Evolutionary conservation across 108 stramenopile species (phyloP), one percentile per base, ranked within the genome.

Genomic region (Fistulifera pelliculosa): DNA sequence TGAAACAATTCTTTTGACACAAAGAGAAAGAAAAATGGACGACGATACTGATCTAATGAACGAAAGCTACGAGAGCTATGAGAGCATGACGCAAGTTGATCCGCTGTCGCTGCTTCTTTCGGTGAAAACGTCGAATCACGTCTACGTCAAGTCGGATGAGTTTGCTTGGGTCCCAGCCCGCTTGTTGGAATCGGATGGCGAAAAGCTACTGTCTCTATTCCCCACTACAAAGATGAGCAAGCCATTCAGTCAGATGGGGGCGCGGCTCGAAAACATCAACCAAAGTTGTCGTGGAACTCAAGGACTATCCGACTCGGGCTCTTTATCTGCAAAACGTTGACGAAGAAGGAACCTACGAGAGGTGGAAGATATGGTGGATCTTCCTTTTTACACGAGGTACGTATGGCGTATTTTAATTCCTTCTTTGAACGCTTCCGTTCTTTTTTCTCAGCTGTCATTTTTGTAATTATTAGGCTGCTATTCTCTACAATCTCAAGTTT

Each of bases 311-410:
- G 47, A 83, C 83, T 43, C 43, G 72, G 25, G 70, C 73, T 22
- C 60, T 92, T n/a, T 83, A 82, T 0, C 54, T 85, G 65, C 85
- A 85, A 56, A 87, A 92, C 63, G 69, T 79, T 12, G 77, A 87
- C 35, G 75, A 67, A 47, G 39, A 56, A 24, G 80, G 73, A 52
- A n/a, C 21, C 16, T 69, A 50, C 45, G 60, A 28, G 56, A 60
- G 39, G 66, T 74, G 25, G 57, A 66, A 4, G 96, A 97, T 56
- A 86, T 97, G 80, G 90, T 87, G 15, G 83, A 87, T 47, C 70
- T 97, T 24, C 71, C 85, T 19, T 68, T 90, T 61, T 97, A 59
- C 94, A 95, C 64, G 96, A 97, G 71, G 77, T 73, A 66, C 38
- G 69, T 59, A 12, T 16, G 4, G 23, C 6, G 27, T 11, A 11